Conservation (phyloP, 495 filamentous ascomycete genomes). For the Aspergillus leporis region DNA sequence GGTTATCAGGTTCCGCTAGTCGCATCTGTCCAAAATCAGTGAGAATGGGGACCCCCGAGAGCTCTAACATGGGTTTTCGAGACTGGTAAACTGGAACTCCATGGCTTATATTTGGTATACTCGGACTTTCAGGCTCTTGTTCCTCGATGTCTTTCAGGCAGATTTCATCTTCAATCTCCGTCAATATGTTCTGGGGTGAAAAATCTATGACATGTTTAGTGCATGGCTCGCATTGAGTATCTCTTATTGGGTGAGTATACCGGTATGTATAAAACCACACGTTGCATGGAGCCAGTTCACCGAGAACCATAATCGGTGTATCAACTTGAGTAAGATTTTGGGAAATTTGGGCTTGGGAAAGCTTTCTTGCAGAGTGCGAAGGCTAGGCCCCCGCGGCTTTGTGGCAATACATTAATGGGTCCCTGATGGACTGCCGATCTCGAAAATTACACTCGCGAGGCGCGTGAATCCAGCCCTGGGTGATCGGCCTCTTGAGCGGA, state of each 20-base stretch:
- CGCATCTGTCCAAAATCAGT: conserved; percentile 26
- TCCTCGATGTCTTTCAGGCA: conserved; percentile 16
- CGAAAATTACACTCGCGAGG: conserved; percentile 18
- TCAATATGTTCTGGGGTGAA: conserved; percentile 18
- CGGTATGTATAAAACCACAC: conserved; percentile 16
- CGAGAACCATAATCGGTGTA: conserved; percentile 14
- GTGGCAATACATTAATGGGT: conserved; percentile 17
- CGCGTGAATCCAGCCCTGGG: conserved; percentile 8
- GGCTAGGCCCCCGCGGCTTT: conserved; percentile 16
- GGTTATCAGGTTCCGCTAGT: conserved; percentile 9
- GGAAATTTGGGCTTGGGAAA: conserved; percentile 14
- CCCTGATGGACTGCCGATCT: conserved; percentile 6
- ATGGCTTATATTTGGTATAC: conserved; percentile 11
- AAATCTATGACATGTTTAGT: conserved; percentile 8
- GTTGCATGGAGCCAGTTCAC: conserved; percentile 21
- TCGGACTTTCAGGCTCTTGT: conserved; percentile 15
- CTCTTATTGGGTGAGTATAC: not conserved
- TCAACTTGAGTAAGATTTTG: conserved; percentile 15
- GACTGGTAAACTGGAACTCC: conserved; percentile 16
- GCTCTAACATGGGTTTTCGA: conserved; percentile 9
- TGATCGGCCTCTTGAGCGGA: conserved; percentile 9
- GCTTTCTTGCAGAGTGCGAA: conserved; percentile 13
- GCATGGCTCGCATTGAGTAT: too few species aligned
- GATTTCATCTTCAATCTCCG: conserved; percentile 13
- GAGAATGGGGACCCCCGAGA: conserved; percentile 19